Base-by-base conservation (phyloP, 306 rosid genomes). In the Carpinus viminea region DNA sequence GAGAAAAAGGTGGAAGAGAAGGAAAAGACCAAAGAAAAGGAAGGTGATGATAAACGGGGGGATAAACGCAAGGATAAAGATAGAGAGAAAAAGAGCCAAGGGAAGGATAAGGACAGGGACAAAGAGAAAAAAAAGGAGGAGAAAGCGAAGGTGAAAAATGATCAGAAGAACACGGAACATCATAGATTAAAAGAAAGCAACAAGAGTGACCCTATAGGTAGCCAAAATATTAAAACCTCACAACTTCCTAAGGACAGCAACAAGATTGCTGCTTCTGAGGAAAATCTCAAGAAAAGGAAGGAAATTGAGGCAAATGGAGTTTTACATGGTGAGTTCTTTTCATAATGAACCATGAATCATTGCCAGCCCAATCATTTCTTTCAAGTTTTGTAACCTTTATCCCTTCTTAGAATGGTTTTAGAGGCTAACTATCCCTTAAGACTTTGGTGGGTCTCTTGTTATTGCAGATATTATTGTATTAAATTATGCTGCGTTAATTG, bases 271-370 rank as follows among this genome's bases (percentile, higher is more conserved):
- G 78, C 79, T 74, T 51, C 73, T 45, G 90, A 81, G 59, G 88
- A 82, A 81, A 91, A 84, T 81, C 73, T 65, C 80, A 96, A 87
- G 90, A 96, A 96, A 85, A 85, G 99, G 81, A 95, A 89, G 89
- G 89, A 90, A 78, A 26, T 84, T 13, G 93, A 88, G 85, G 74
- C 90, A 41, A 96, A 93, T 85, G 98, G 99, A 84, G 83, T 90
- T 84, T 76, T 82, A 70, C 92, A 70, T 66, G 97, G 99, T 96
- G 94, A 92, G 99, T 90, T 87, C 72, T 83, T 77, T 86, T 80
- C 70, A 73, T 50, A 53, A 59, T 76, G 51, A 77, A 54, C 73
- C 84, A 20, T 79, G 72, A 76, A 61, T 60, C 46, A 7, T 82
- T 74, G 77, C 60, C 70, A 48, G 54, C 54, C 59, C 74, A 62